Evolutionary conservation across 371 early-diverging fungal genomes (phyloP).

Genomic region (Haplosporangium sp.): DNA sequence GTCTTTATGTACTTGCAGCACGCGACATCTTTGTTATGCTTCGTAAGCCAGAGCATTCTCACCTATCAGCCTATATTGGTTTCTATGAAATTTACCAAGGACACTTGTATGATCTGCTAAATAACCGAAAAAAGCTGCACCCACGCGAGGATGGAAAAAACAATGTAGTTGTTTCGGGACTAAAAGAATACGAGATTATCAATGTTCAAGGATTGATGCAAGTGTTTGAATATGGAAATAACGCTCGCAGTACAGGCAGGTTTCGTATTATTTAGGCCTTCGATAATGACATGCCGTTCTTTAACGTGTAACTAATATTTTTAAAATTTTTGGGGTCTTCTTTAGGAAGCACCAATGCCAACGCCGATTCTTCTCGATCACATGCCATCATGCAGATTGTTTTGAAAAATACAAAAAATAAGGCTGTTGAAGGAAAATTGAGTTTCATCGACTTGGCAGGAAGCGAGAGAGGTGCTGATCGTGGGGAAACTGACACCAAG

Average conservation of each 20-base stretch:
- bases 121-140: slow-evolving; percentile 82
- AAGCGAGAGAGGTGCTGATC: slow-evolving; percentile 98
- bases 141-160: slow-evolving; percentile 96
- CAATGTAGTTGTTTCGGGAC: slow-evolving; percentile 89
- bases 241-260: slow-evolving; percentile 86
- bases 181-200: slow-evolving; percentile 84
- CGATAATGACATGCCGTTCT: too few species aligned
- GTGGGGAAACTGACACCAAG: slow-evolving; percentile 91
- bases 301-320: too few species aligned
- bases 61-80: slow-evolving; percentile 85
- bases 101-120: slow-evolving; percentile 93
- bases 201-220: slow-evolving; percentile 84
- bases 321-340: not conserved
- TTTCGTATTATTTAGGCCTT: not conserved
- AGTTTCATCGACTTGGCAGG: slow-evolving; percentile 99
- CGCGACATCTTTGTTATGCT: slow-evolving; percentile 90
- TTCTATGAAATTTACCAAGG: slow-evolving; percentile 99
- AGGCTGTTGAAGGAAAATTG: slow-evolving; percentile 80
- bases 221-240: slow-evolving; percentile 93
- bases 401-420: slow-evolving; percentile 73
- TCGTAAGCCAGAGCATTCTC: slow-evolving; percentile 72
- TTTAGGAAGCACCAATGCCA: slow-evolving; percentile 88
- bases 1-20: slow-evolving; percentile 91
- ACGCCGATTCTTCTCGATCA: slow-evolving; percentile 96
- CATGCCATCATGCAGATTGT: slow-evolving; percentile 97